A percentile compares a stretch with the other conserved stretches of the same genome.
Conservation (phyloP, 495 filamentous ascomycete genomes). For the Choiromyces venosus region DNA sequence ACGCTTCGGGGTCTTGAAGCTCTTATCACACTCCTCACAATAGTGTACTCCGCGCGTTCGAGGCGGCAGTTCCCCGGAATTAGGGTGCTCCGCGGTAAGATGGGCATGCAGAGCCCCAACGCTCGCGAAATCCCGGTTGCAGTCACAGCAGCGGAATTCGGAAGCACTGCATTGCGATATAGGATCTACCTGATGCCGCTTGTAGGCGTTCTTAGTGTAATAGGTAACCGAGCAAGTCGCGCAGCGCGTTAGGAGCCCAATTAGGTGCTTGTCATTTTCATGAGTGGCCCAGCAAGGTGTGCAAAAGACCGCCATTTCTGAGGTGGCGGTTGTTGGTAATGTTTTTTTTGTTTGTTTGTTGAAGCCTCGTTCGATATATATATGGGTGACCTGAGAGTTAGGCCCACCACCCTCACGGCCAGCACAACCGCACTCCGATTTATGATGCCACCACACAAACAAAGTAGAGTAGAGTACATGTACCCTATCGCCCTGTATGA, state of each 20-base stretch:
- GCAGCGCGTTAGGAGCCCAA: neutral
- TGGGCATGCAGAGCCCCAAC: neutral
- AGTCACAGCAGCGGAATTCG: slow-evolving; percentile 25
- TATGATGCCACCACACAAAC: neutral
- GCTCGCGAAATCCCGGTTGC: slow-evolving; percentile 14
- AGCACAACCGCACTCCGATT: neutral
- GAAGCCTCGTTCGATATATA: neutral
- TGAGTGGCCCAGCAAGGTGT: neutral
- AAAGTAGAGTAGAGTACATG: neutral
- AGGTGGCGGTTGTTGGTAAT: neutral
- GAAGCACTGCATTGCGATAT: neutral
- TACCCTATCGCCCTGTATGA: neutral
- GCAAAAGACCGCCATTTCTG: neutral
- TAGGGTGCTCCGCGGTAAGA: slow-evolving; percentile 6
- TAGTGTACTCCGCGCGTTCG: neutral
- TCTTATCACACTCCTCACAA: slow-evolving; percentile 14
- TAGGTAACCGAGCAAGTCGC: neutral
- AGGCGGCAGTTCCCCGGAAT: slow-evolving; percentile 12
- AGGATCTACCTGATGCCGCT: neutral
- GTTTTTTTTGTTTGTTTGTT: neutral
- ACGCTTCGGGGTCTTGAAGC: neutral
- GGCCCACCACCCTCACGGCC: neutral
- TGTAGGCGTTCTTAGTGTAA: neutral
- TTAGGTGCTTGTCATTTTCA: neutral
- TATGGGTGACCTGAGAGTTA: neutral